Conservation (phyloP, 2,329 filamentous ascomycete species). For the Penicillium sp. region DNA sequence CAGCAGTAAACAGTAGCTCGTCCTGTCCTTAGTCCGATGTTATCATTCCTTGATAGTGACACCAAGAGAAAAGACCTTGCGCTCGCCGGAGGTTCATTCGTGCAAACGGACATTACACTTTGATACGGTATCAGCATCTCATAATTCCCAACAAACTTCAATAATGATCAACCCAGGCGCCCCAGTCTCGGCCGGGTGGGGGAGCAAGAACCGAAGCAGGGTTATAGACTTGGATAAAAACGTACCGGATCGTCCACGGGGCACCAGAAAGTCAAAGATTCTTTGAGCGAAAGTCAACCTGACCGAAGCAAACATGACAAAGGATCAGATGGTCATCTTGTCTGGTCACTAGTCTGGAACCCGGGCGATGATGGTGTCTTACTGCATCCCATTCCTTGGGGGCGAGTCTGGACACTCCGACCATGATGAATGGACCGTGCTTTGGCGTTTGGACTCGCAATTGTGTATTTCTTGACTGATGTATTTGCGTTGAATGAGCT, state of each 20-base stretch:
- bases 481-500: background rate
- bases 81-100: background rate
- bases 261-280: conserved; percentile 4
- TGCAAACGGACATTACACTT: background rate
- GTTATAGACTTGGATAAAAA: background rate
- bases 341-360: background rate
- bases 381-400: background rate
- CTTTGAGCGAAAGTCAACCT: background rate
- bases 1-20: background rate
- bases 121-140: background rate
- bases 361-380: background rate
- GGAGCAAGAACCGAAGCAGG: background rate
- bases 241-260: background rate
- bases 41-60: background rate
- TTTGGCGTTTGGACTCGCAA: background rate
- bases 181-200: background rate
- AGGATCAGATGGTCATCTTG: background rate
- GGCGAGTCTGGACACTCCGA: background rate
- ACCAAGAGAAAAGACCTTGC: background rate
- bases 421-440: background rate
- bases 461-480: background rate
- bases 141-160: background rate
- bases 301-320: background rate
- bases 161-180: background rate
- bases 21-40: background rate